Evolutionary conservation across 495 filamentous ascomycete species (phyloP).

Genomic region (Annulohypoxylon nitens): DNA sequence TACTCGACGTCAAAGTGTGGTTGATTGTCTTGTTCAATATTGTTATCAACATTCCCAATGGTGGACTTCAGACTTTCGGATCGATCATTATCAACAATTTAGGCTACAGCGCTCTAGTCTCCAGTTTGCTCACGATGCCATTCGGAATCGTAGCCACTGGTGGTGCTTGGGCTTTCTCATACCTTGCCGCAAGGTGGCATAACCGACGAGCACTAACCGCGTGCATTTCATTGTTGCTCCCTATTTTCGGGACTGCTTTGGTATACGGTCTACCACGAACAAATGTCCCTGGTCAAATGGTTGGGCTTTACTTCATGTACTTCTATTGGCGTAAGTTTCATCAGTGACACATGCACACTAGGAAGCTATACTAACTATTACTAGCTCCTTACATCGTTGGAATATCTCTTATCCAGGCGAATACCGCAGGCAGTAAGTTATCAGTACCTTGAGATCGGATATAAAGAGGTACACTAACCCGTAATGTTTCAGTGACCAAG

Average conservation of each 20-base stretch:
- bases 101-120: slow-evolving; percentile 36
- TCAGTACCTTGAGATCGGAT: not conserved
- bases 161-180: slow-evolving; percentile 52
- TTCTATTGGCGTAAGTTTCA: slow-evolving; percentile 53
- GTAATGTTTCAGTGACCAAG: slow-evolving; percentile 55
- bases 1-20: slow-evolving; percentile 41
- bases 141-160: slow-evolving; percentile 55
- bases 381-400: slow-evolving; percentile 56
- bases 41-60: slow-evolving; percentile 43
- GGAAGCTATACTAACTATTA: slow-evolving; percentile 16
- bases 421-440: slow-evolving; percentile 54
- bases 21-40: slow-evolving; percentile 40
- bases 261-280: slow-evolving; percentile 54
- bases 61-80: slow-evolving; percentile 43
- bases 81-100: slow-evolving; percentile 45
- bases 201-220: slow-evolving; percentile 56
- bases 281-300: slow-evolving; percentile 54
- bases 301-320: slow-evolving; percentile 55
- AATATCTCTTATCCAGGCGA: slow-evolving; percentile 57
- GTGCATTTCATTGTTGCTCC: slow-evolving; percentile 48
- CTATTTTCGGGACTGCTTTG: slow-evolving; percentile 54
- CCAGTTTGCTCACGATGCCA: slow-evolving; percentile 42
- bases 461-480: slow-evolving; percentile 5
- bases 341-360: too few species aligned
- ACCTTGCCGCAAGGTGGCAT: slow-evolving; percentile 52